Conservation (phyloP, 2,329 filamentous ascomycete species). For the Phialophora chinensis region DNA sequence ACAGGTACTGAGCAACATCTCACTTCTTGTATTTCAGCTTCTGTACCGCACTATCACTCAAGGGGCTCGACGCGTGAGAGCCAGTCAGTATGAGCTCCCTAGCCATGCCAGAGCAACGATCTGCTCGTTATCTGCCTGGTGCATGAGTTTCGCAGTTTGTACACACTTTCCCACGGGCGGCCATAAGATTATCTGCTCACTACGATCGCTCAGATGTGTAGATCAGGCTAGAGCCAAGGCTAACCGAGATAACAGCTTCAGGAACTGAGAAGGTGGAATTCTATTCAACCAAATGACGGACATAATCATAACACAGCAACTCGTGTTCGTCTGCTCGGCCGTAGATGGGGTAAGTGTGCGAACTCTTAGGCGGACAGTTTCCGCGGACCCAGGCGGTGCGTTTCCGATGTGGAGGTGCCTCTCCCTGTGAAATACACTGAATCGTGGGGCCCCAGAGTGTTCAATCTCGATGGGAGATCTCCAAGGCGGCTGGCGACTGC, state of each 20-base stretch:
- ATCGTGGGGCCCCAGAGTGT: slow-evolving; percentile 3
- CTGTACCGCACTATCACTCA: too few species aligned
- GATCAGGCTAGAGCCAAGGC: neutral
- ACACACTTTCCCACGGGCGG: neutral
- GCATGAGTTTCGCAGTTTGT: neutral
- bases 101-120: neutral
- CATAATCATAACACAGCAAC: neutral
- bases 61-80: too few species aligned
- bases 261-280: neutral
- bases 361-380: neutral
- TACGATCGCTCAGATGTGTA: neutral
- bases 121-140: neutral
- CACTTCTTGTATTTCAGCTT: too few species aligned
- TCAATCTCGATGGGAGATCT: neutral
- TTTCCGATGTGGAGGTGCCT: slow-evolving; percentile 13
- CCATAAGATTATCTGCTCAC: neutral
- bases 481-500: neutral
- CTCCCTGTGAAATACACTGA: neutral
- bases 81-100: neutral
- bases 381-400: neutral
- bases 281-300: neutral
- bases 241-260: neutral
- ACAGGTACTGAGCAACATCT: too few species aligned
- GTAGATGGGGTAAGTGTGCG: neutral
- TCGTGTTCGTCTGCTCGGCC: neutral